Evolutionary conservation across 1,139 yeast species (phyloP).

Genomic region (Geotrichum histeridarum): DNA sequence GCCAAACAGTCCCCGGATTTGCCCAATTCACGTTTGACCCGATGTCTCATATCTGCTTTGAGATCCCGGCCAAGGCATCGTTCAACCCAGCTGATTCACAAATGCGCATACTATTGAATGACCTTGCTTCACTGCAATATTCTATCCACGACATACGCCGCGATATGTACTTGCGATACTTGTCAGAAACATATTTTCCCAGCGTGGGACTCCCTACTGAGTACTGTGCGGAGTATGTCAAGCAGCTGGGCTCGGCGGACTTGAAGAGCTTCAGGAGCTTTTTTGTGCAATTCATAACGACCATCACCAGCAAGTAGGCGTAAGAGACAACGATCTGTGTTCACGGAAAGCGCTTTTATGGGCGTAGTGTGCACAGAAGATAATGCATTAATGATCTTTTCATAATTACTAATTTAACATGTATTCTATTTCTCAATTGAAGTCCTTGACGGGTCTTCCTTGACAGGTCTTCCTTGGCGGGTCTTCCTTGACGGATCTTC

Average conservation of each 20-base stretch:
- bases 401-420: too few relatives aligned
- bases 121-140: slow-evolving; percentile 65
- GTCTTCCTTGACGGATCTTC: too few relatives aligned
- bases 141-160: slow-evolving; percentile 46
- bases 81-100: slow-evolving; percentile 75
- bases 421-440: too few relatives aligned
- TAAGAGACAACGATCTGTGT: background rate
- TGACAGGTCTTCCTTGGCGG: too few relatives aligned
- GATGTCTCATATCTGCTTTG: slow-evolving; percentile 65
- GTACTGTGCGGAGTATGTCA: slow-evolving; percentile 29
- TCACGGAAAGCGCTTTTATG: background rate
- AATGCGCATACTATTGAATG: slow-evolving; percentile 66
- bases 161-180: slow-evolving; percentile 28
- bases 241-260: slow-evolving; percentile 25
- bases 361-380: too few relatives aligned
- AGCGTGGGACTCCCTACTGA: slow-evolving; percentile 32
- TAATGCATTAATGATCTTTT: too few relatives aligned
- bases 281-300: slow-evolving; percentile 20
- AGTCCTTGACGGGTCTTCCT: too few relatives aligned
- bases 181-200: slow-evolving; percentile 30
- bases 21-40: slow-evolving; percentile 63
- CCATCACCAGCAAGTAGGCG: background rate
- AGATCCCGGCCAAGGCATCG: slow-evolving; percentile 68
- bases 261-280: slow-evolving; percentile 33
- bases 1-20: slow-evolving; percentile 59